phyloP scores from a whole-genome alignment of 106 monocot species.

The Posidonia australis region DNA sequence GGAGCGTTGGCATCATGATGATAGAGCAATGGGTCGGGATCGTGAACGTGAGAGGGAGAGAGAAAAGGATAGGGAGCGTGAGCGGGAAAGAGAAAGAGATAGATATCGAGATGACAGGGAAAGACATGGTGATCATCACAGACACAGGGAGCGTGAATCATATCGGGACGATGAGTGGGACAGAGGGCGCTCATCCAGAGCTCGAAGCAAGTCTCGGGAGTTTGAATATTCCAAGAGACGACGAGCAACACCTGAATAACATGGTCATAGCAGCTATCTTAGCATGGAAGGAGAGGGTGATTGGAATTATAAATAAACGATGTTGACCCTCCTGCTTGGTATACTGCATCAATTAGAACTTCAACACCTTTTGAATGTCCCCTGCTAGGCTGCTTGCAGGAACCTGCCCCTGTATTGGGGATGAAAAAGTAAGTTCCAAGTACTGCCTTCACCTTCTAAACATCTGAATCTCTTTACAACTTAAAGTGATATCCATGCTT shows the following conservation, averaged over 20 bases:
- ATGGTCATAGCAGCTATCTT: not conserved
- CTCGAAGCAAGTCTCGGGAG: slow-evolving; percentile 65
- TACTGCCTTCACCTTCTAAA: not conserved
- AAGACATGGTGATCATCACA: slow-evolving; percentile 43
- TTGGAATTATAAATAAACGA: not conserved
- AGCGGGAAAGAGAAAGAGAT: slow-evolving; percentile 45
- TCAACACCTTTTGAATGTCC: not conserved
- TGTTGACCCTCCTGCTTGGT: not conserved
- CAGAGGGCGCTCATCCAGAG: slow-evolving; percentile 48
- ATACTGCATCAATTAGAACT: slow-evolving; percentile 2
- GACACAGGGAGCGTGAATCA: slow-evolving; percentile 44
- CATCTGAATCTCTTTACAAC: not conserved
- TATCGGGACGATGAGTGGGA: slow-evolving; percentile 62
- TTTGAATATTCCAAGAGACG: slow-evolving; percentile 67
- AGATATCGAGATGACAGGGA: slow-evolving; percentile 67
- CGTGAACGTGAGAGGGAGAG: slow-evolving; percentile 23
- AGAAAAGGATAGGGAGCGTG: slow-evolving; percentile 17
- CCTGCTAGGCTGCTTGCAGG: not conserved
- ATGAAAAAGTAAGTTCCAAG: not conserved
- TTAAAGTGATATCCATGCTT: not conserved
- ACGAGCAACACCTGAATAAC: slow-evolving; percentile 36
- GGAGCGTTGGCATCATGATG: slow-evolving; percentile 52
- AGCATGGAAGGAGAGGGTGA: slow-evolving; percentile 4
- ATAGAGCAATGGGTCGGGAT: slow-evolving; percentile 39
- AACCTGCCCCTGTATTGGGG: not conserved